Base-by-base conservation (phyloP, 805 yeast genomes). In the Metahyphopichia silvanorum region DNA sequence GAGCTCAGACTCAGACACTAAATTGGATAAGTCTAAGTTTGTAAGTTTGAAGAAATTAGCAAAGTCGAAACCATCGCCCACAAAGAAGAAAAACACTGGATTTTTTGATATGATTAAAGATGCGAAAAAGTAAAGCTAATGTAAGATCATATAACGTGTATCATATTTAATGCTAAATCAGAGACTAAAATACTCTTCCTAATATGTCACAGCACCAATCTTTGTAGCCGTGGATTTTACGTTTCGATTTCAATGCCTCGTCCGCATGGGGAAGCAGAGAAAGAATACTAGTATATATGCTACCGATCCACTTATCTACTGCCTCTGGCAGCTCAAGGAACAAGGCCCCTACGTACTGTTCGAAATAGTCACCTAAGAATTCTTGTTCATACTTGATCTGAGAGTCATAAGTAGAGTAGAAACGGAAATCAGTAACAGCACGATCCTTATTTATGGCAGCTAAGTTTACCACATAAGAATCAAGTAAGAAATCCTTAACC, bases 271-370 rank as follows among this genome's bases (percentile, higher is more conserved):
- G 43, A 14, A 59, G 51, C 54, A 53, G 55, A n/a, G 37, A 44
- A 21, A 63, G 46, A 3, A 64, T 47, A 21, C 49, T 46, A 25
- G 47, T 52, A 30, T 60, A 64, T 7, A 64, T 52, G 23, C 45
- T 50, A 16, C 44, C 44, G 10, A 65, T 55, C 51, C 62, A 63
- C n/a, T 32, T 26, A 36, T 55, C 57, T 3, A 69, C 68, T 2
- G 45, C 55, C 6, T 44, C 50, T 4, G 69, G 69, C 39, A 55
- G 63, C 29, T 63, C 69, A 12, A 63, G 35, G 27, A 55, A 56
- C 28, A 65, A 49, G 0, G 69, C 65, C n/a, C 68, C 71, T n/a
- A 62, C 59, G 29, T 65, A 65, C 31, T 57, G 59, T 38, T 65
- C 71, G 36, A 65, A 65, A 41, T 57, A 65, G 37, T 65, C 71